A percentile compares a stretch with the other conserved stretches of the same genome.
Evolutionary conservation across 306 rosid species (phyloP).

Genomic region (Vigna hirtella): DNA sequence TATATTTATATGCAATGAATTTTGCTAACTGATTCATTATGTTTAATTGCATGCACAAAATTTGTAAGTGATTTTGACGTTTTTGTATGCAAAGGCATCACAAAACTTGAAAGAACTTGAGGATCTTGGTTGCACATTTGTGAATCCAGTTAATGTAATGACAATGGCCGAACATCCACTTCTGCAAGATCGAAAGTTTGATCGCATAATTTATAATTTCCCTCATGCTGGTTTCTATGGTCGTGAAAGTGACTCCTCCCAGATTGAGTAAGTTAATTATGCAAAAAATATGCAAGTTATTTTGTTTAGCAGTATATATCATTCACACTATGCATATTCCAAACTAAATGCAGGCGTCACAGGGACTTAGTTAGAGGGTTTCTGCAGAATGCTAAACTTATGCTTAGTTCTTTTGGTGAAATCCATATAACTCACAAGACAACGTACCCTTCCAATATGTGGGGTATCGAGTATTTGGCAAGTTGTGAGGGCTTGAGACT

Average conservation of each 20-base stretch:
- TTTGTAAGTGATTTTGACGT: too few species aligned
- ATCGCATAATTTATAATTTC: constrained; percentile 44
- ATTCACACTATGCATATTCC: neutral
- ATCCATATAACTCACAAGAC: constrained; percentile 4
- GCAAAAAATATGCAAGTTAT: too few species aligned
- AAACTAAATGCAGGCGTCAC: neutral
- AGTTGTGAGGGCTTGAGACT: neutral
- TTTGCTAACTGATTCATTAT: too few species aligned
- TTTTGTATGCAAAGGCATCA: too few species aligned
- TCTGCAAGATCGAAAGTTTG: too few species aligned
- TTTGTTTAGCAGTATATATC: too few species aligned
- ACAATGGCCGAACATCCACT: too few species aligned
- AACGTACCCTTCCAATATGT: neutral
- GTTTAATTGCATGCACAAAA: too few species aligned
- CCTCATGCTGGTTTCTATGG: constrained; percentile 49
- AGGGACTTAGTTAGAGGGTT: neutral
- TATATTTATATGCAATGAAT: too few species aligned
- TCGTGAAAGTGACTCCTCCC: rapidly evolving
- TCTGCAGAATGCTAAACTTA: neutral
- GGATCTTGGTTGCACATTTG: too few species aligned
- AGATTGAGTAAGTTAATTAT: constrained; percentile 9
- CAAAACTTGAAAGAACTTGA: too few species aligned
- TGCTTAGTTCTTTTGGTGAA: neutral
- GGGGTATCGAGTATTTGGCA: neutral
- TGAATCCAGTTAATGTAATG: too few species aligned